Percentiles rank a stretch among this genome's conserved stretches.
Conservation (phyloP, 2,329 filamentous ascomycete species). For the Didymella exigua region DNA sequence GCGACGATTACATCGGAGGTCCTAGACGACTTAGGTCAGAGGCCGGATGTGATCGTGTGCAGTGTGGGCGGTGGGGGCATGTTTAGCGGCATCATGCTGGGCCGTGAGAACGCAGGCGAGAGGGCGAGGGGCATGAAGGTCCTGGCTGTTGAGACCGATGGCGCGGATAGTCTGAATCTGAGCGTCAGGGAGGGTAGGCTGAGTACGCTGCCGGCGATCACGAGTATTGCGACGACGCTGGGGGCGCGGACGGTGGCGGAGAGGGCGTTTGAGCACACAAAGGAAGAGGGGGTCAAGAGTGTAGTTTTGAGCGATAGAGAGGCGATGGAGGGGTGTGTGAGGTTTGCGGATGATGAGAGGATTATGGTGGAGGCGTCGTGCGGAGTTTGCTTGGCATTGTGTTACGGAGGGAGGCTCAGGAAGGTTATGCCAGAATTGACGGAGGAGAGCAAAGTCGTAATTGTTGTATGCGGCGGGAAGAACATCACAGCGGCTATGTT, state of each 20-base stretch:
- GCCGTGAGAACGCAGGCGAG: constrained; percentile 14
- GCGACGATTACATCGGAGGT: constrained; percentile 61
- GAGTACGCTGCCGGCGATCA: constrained; percentile 70
- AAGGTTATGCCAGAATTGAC: constrained; percentile 53
- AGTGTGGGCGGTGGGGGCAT: constrained; percentile 79
- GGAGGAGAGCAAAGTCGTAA: constrained; percentile 73
- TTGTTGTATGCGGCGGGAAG: constrained; percentile 78
- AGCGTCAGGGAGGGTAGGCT: constrained; percentile 62
- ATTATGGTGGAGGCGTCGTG: constrained; percentile 82
- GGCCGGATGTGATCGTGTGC: constrained; percentile 72
- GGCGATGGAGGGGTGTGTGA: constrained; percentile 74
- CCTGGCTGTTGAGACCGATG: constrained; percentile 74
- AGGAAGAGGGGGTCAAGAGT: constrained; percentile 60
- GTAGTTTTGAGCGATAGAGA: constrained; percentile 73
- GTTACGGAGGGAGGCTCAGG: constrained; percentile 67
- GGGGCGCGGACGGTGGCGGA: constrained; percentile 71
- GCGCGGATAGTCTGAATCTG: constrained; percentile 71
- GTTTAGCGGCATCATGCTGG: constrained; percentile 71
- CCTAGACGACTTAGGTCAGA: constrained; percentile 41
- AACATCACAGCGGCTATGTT: constrained; percentile 52
- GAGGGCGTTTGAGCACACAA: constrained; percentile 65
- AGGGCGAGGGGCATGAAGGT: constrained; percentile 47
- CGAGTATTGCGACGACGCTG: constrained; percentile 73
- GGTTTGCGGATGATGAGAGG: constrained; percentile 78
- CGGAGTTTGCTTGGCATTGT: constrained; percentile 73